These are phyloP conservation scores for Candida pseudoglaebosa DNA, from an alignment of 805 yeast genomes.

Conservation along the genomic window DNA sequence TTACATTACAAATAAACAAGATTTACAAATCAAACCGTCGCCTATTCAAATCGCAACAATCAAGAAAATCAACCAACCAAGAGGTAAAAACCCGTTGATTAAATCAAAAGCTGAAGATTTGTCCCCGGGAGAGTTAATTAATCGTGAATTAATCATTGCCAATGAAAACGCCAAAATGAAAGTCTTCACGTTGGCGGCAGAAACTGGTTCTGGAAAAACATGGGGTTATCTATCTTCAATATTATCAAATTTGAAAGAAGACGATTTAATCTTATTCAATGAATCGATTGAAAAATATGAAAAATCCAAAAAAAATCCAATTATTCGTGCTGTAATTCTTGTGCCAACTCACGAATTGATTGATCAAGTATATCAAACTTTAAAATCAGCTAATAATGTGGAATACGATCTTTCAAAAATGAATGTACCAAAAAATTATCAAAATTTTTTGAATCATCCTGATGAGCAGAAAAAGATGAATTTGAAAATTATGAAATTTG, in stretches of 20 bases:
- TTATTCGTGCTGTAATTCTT: conserved; percentile 67
- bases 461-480: conserved; percentile 29
- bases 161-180: conserved; percentile 39
- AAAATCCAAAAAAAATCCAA: conserved; percentile 23
- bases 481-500: conserved; percentile 56
- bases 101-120: conserved; percentile 4
- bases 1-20: conserved; percentile 26
- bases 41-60: conserved; percentile 82
- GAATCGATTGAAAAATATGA: conserved; percentile 16
- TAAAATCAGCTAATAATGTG: conserved; percentile 26
- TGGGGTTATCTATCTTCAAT: conserved; percentile 84
- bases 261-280: conserved; percentile 34
- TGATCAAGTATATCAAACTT: conserved; percentile 62
- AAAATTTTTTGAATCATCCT: conserved; percentile 19
- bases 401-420: conserved; percentile 18
- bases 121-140: conserved; percentile 20
- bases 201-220: conserved; percentile 96
- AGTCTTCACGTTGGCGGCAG: conserved; percentile 83
- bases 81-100: conserved; percentile 28
- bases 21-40: conserved; percentile 51
- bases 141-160: conserved; percentile 22
- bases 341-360: conserved; percentile 90
- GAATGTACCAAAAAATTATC: conserved; percentile 15
- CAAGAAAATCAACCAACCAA: conserved; percentile 46
- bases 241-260: conserved; percentile 61